Percentiles rank a stretch among this genome's conserved stretches.
phyloP scores from a whole-genome alignment of 306 rosid species.

The Coriaria nepalensis region DNA sequence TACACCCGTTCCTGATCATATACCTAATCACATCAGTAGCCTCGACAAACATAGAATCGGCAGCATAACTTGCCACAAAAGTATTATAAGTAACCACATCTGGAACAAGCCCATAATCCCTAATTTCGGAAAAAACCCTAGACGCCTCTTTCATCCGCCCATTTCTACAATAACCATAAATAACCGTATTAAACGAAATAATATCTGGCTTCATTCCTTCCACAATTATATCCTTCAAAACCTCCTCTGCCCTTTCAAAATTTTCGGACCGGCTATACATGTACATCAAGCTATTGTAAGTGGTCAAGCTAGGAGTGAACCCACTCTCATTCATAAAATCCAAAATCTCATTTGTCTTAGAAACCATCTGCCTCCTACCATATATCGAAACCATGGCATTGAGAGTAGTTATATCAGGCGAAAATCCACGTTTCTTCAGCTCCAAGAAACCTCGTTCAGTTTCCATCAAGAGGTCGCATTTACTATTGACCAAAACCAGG shows the following conservation, averaged over 20 bases:
- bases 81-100: slow-evolving; percentile 82
- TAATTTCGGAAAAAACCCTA: slow-evolving; percentile 65
- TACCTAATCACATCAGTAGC: slow-evolving; percentile 63
- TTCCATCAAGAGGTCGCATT: slow-evolving; percentile 61
- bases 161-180: slow-evolving; percentile 68
- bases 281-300: slow-evolving; percentile 83
- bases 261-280: slow-evolving; percentile 71
- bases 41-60: slow-evolving; percentile 58
- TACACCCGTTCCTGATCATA: slow-evolving; percentile 84
- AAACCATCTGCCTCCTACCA: slow-evolving; percentile 72
- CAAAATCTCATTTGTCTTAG: slow-evolving; percentile 61
- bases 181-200: slow-evolving; percentile 69
- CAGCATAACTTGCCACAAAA: slow-evolving; percentile 65
- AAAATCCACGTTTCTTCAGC: slow-evolving; percentile 40
- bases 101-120: slow-evolving; percentile 46
- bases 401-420: slow-evolving; percentile 63
- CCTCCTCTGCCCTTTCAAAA: slow-evolving; percentile 57
- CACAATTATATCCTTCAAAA: slow-evolving; percentile 43
- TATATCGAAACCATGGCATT: slow-evolving; percentile 87
- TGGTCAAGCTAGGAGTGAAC: slow-evolving; percentile 76
- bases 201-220: slow-evolving; percentile 77
- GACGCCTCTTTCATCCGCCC: slow-evolving; percentile 78
- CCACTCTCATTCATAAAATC: slow-evolving; percentile 56
- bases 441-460: slow-evolving; percentile 72
- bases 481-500: slow-evolving; percentile 73